Evolutionary conservation across 2,329 filamentous ascomycete species (phyloP).

Genomic region (Aspergillus felis): DNA sequence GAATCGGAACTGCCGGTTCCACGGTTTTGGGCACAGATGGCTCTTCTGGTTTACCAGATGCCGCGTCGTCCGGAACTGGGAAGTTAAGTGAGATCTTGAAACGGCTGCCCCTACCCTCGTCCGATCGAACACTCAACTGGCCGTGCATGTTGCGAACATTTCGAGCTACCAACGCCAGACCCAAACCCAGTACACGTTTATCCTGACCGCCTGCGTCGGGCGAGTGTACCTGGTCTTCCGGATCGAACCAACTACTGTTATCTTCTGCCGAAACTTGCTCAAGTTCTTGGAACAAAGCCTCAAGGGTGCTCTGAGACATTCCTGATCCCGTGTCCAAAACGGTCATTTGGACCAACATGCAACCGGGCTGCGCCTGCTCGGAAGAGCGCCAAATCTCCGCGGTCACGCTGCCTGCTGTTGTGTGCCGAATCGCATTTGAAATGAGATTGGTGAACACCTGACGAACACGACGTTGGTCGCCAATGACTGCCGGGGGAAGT

Average conservation of each 20-base stretch:
- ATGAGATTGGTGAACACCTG: conserved; percentile 79
- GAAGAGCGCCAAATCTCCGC: conserved; percentile 62
- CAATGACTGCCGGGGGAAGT: conserved; percentile 65
- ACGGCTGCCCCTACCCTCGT: conserved; percentile 74
- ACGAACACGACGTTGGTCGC: conserved; percentile 74
- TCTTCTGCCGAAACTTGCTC: conserved; percentile 64
- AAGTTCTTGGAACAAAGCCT: conserved; percentile 58
- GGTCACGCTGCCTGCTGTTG: conserved; percentile 61
- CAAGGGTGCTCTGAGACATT: conserved; percentile 55
- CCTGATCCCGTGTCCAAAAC: conserved; percentile 72
- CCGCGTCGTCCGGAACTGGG: conserved; percentile 48
- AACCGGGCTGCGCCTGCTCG: conserved; percentile 45
- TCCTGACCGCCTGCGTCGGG: conserved; percentile 1
- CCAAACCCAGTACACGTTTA: conserved; percentile 65
- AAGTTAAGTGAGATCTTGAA: conserved; percentile 81
- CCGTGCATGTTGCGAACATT: conserved; percentile 86
- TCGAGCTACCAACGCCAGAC: conserved; percentile 78
- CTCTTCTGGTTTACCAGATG: neutral
- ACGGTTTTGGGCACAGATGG: neutral
- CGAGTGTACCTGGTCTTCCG: conserved; percentile 23
- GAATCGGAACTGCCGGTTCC: conserved; percentile 27
- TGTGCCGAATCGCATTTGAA: conserved; percentile 81
- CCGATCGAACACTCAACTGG: conserved; percentile 77
- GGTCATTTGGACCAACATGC: conserved; percentile 67
- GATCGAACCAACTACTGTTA: conserved; percentile 37